Conservation (phyloP, 2,329 filamentous ascomycete genomes). For the Penicillium sp. region DNA sequence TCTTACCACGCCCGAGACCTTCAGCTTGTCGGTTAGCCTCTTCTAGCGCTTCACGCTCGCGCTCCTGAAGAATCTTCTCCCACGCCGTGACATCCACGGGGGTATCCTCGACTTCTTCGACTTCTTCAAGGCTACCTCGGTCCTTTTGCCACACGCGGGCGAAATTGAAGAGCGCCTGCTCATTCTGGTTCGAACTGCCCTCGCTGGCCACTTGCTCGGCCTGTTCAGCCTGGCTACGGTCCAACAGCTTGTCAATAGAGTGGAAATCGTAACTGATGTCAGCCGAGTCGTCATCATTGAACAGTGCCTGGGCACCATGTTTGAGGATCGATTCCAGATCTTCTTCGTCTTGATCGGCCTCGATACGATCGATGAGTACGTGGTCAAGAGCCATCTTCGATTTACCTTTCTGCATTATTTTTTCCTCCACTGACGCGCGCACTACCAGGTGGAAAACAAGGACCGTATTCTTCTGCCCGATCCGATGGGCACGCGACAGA, state of each 20-base stretch:
- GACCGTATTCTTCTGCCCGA: conserved; percentile 92
- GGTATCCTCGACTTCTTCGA: conserved; percentile 42
- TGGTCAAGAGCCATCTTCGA: conserved; percentile 96
- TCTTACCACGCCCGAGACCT: conserved; percentile 74
- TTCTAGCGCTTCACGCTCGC: conserved; percentile 67
- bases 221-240: conserved; percentile 71
- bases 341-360: conserved; percentile 67
- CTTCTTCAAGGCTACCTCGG: conserved; percentile 55
- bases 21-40: conserved; percentile 61
- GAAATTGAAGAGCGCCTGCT: conserved; percentile 76
- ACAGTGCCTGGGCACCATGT: conserved; percentile 78
- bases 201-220: conserved; percentile 50
- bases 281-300: conserved; percentile 60
- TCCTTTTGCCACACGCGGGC: conserved; percentile 89
- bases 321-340: conserved; percentile 82
- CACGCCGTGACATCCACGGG: conserved; percentile 63
- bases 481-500: conserved; percentile 84
- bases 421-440: conserved; percentile 79
- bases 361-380: conserved; percentile 85
- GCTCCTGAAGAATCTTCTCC: conserved; percentile 79
- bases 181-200: conserved; percentile 27
- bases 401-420: conserved; percentile 88
- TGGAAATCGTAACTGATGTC: conserved; percentile 73
- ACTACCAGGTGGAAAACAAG: conserved; percentile 93
- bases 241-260: conserved; percentile 82